These are phyloP conservation scores for Vicia sativa DNA, from an alignment of 306 rosid genomes.

Conservation along the genomic window DNA sequence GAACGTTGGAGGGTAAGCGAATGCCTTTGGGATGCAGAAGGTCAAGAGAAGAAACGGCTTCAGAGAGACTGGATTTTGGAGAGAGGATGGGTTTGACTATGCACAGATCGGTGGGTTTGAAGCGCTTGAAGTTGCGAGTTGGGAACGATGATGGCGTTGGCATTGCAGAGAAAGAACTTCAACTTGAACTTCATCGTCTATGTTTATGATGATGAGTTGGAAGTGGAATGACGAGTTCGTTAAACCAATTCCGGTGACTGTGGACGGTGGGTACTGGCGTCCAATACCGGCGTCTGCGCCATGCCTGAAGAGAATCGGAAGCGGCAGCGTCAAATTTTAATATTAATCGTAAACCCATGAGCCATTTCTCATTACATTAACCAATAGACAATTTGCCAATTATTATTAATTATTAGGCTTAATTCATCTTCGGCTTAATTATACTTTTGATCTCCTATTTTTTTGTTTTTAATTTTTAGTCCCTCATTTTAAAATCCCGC, in stretches of 20 bases:
- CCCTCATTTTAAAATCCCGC: no score
- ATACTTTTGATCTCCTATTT: no score
- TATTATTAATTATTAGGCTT: no score
- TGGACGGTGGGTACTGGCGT: constrained; percentile 30
- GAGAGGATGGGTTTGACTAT: constrained; percentile 58
- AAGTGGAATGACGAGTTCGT: background rate
- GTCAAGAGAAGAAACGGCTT: constrained; percentile 72
- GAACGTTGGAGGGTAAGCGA: constrained; percentile 63
- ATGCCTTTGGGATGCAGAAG: constrained; percentile 60
- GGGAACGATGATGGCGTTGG: constrained; percentile 63
- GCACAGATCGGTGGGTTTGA: constrained; percentile 53
- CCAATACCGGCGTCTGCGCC: constrained; percentile 7
- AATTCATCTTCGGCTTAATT: no score
- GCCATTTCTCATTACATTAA: background rate
- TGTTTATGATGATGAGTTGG: constrained; percentile 9
- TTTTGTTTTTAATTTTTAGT: no score
- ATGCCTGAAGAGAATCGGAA: background rate
- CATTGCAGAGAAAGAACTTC: constrained; percentile 42
- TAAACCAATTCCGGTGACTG: constrained; percentile 39
- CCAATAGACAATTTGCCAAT: background rate
- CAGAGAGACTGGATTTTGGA: constrained; percentile 50
- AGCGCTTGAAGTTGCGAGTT: constrained; percentile 37
- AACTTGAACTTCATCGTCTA: constrained; percentile 41
- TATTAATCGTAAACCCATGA: background rate
- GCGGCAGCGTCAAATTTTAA: background rate